A percentile compares a stretch with the other conserved stretches of the same genome.
phyloP scores from a whole-genome alignment of 148 eudicot species.

The Dianthus caryophyllus region DNA sequence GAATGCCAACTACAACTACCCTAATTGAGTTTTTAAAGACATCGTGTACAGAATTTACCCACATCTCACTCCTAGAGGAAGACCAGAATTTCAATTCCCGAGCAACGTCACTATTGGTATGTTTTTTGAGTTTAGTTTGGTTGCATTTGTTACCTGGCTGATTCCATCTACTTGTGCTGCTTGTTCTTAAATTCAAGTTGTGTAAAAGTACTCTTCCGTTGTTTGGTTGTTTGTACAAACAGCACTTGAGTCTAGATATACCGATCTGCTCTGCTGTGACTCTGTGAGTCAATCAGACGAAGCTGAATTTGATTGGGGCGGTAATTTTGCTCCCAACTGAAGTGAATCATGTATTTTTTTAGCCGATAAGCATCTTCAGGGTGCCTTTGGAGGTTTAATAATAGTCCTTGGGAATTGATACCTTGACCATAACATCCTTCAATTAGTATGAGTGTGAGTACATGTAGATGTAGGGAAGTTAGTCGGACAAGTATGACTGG shows the following conservation, averaged over 20 bases:
- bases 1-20: slow-evolving; percentile 51
- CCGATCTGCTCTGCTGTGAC: no score
- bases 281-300: background rate
- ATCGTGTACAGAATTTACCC: slow-evolving; percentile 39
- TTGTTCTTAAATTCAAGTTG: background rate
- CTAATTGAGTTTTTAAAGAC: slow-evolving; percentile 59
- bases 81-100: slow-evolving; percentile 80
- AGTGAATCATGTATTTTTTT: background rate
- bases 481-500: no score
- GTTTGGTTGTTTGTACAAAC: background rate
- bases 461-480: no score
- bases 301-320: background rate
- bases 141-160: background rate
- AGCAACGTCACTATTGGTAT: slow-evolving; percentile 46
- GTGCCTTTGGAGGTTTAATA: background rate
- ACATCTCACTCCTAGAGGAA: slow-evolving; percentile 72
- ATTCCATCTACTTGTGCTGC: background rate
- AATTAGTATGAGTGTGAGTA: background rate
- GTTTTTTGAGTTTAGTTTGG: slow-evolving; percentile 17
- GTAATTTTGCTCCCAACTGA: background rate
- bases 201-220: background rate
- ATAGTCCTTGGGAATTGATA: background rate
- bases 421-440: background rate
- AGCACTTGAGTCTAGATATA: background rate
- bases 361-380: background rate